phyloP scores from a whole-genome alignment of 495 filamentous ascomycete genomes.

The Penicillium odoratum region DNA sequence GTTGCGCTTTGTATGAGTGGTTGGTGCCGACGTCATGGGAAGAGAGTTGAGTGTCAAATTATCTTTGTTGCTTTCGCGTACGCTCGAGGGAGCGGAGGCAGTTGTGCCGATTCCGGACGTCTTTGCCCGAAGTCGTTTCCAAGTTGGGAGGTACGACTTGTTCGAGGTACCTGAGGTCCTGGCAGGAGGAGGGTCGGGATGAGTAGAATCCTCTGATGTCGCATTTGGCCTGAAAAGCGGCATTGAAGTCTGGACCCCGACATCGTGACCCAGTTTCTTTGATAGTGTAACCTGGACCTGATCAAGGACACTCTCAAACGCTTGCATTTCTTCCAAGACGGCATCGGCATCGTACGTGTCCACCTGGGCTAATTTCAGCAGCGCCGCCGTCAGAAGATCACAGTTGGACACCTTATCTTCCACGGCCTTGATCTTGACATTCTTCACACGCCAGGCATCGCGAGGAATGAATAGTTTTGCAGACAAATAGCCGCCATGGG shows the following conservation, averaged over 20 bases:
- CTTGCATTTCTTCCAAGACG: slow-evolving; percentile 92
- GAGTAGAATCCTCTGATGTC: slow-evolving; percentile 40
- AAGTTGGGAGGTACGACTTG: slow-evolving; percentile 69
- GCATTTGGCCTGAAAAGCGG: slow-evolving; percentile 67
- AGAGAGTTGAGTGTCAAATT: slow-evolving; percentile 65
- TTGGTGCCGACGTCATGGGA: slow-evolving; percentile 73
- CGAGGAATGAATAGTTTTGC: slow-evolving; percentile 87
- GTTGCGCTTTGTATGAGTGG: slow-evolving; percentile 66
- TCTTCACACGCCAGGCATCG: slow-evolving; percentile 92
- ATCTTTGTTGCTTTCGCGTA: slow-evolving; percentile 58
- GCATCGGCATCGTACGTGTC: slow-evolving; percentile 89
- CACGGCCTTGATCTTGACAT: slow-evolving; percentile 83
- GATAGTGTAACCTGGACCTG: slow-evolving; percentile 72
- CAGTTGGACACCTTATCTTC: slow-evolving; percentile 97
- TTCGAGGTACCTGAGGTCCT: slow-evolving; percentile 58
- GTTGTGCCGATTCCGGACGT: slow-evolving; percentile 62
- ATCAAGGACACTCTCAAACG: slow-evolving; percentile 84
- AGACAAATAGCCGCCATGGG: slow-evolving; percentile 87
- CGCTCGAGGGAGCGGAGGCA: slow-evolving; percentile 26
- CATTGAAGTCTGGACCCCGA: slow-evolving; percentile 71
- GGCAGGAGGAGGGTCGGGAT: slow-evolving; percentile 40
- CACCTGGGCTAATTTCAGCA: slow-evolving; percentile 78
- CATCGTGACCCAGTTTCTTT: slow-evolving; percentile 87
- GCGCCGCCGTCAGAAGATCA: slow-evolving; percentile 85
- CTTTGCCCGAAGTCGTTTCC: slow-evolving; percentile 87